A percentile compares a stretch with the other conserved stretches of the same genome.
These are phyloP conservation scores for Epichloe coenophiala DNA, from an alignment of 2,329 filamentous ascomycete genomes.

Conservation along the genomic window DNA sequence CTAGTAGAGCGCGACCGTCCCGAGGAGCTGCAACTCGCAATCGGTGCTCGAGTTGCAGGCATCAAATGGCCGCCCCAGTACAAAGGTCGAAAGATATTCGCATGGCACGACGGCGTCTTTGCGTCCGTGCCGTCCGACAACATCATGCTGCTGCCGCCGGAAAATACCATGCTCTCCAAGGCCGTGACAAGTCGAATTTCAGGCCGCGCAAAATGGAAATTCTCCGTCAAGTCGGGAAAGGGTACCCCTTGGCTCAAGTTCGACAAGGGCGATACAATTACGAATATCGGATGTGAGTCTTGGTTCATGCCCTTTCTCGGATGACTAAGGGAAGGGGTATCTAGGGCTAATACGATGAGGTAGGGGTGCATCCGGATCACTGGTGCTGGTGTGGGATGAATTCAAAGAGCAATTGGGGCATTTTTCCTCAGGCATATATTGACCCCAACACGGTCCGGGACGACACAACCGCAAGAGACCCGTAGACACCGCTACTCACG, in stretches of 20 bases:
- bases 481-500: too few species aligned
- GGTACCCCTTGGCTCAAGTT: slow-evolving; percentile 40
- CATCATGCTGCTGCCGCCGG: slow-evolving; percentile 33
- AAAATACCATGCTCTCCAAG: slow-evolving; percentile 29
- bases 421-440: slow-evolving; percentile 38
- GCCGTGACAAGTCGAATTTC: slow-evolving; percentile 31
- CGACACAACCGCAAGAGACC: not conserved
- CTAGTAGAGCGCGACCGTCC: slow-evolving; percentile 26
- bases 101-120: slow-evolving; percentile 39
- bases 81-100: slow-evolving; percentile 40
- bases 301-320: not conserved
- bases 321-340: not conserved
- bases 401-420: slow-evolving; percentile 35
- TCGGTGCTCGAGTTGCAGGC: slow-evolving; percentile 35
- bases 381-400: slow-evolving; percentile 46
- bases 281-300: slow-evolving; percentile 44
- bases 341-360: slow-evolving; percentile 1
- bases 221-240: slow-evolving; percentile 30
- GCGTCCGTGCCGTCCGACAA: slow-evolving; percentile 37
- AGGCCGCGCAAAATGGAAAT: slow-evolving; percentile 40
- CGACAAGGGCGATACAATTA: slow-evolving; percentile 54
- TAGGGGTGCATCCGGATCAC: slow-evolving; percentile 33
- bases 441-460: slow-evolving; percentile 31
- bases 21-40: slow-evolving; percentile 30
- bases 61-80: slow-evolving; percentile 38